Evolutionary conservation across 2,329 filamentous ascomycete species (phyloP).

Genomic region (Neofusicoccum ribis): DNA sequence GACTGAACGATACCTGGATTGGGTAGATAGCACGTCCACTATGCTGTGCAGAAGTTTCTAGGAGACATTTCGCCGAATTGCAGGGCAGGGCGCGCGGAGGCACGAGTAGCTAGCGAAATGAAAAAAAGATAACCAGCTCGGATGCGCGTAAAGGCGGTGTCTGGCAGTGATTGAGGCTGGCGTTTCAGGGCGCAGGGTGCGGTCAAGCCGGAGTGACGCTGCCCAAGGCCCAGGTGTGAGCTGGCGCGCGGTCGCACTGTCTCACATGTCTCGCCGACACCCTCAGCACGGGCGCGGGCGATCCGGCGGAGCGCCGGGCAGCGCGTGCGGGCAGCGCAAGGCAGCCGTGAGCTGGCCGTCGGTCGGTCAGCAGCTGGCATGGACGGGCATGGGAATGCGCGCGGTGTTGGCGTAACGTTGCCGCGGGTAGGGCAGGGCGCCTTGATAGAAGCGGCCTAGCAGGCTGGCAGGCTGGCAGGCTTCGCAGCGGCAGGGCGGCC

Average conservation of each 20-base stretch:
- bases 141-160: background rate
- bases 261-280: background rate
- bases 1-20: conserved; percentile 18
- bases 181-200: background rate
- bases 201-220: background rate
- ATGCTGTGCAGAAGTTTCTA: conserved; percentile 12
- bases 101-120: conserved; percentile 13
- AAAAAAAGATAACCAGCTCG: background rate
- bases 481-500: background rate
- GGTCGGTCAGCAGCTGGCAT: background rate
- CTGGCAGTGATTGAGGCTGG: background rate
- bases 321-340: background rate
- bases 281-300: background rate
- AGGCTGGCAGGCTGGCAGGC: background rate
- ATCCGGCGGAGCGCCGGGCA: background rate
- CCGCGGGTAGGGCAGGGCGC: background rate
- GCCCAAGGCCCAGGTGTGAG: background rate
- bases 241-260: conserved; percentile 13
- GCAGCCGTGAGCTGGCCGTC: background rate
- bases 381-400: too few relatives aligned
- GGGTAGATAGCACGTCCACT: conserved; percentile 12
- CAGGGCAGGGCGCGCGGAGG: background rate
- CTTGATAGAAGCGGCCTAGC: conserved; percentile 1
- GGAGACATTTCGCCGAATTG: conserved; percentile 3
- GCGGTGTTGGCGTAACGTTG: background rate